phyloP scores from a whole-genome alignment of 2,329 filamentous ascomycete species.

The Monosporascus sp. region DNA sequence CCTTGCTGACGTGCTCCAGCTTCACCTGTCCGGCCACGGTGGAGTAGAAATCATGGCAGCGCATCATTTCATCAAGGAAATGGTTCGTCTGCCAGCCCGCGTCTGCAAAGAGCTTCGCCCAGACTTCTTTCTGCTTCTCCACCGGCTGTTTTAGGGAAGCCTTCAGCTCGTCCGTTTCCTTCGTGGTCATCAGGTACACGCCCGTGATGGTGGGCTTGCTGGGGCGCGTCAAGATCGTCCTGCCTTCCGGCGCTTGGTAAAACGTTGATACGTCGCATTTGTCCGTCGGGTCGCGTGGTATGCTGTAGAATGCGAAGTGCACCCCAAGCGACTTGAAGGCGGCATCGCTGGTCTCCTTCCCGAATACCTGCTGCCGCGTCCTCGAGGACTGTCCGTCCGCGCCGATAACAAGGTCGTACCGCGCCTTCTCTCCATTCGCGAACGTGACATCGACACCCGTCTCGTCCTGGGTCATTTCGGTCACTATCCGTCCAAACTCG shows the following conservation, averaged over 20 bases:
- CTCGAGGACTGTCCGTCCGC: conserved; percentile 50
- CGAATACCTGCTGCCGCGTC: conserved; percentile 36
- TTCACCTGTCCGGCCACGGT: conserved; percentile 41
- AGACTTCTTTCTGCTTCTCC: conserved; percentile 17
- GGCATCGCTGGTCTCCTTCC: conserved; percentile 18
- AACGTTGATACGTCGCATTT: conserved; percentile 26
- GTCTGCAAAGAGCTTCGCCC: conserved; percentile 28
- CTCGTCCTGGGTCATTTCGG: conserved; percentile 23
- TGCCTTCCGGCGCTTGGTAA: conserved; percentile 31
- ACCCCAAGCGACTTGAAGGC: conserved; percentile 25
- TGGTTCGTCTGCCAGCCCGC: conserved; percentile 16
- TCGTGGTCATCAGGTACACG: conserved; percentile 28
- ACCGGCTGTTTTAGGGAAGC: conserved; percentile 8
- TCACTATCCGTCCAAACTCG: conserved; percentile 27
- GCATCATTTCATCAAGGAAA: conserved; percentile 9
- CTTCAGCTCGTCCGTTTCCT: conserved; percentile 3
- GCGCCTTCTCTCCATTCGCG: conserved; percentile 35
- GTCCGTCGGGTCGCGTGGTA: conserved; percentile 23
- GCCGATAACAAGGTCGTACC: conserved; percentile 49
- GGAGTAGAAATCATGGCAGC: conserved; percentile 42
- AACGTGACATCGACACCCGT: conserved; percentile 33
- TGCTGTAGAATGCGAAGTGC: conserved; percentile 36
- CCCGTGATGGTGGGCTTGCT: conserved; percentile 28
- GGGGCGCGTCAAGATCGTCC: conserved; percentile 34
- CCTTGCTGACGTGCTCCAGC: conserved; percentile 35